phyloP scores from a whole-genome alignment of 1,139 yeast genomes.

The Debaryomyces subglobosus region DNA sequence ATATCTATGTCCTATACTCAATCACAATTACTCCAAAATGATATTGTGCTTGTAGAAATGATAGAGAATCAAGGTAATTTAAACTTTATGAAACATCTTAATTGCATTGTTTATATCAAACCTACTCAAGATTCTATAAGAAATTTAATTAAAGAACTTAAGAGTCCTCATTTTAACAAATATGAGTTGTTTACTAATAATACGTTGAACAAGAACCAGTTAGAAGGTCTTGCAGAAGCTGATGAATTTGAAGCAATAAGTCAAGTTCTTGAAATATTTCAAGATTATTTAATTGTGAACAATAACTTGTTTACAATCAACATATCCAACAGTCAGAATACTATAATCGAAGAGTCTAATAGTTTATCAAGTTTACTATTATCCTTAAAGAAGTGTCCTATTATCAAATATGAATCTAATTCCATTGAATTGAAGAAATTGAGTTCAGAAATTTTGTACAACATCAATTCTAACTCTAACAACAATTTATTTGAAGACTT shows the following conservation, averaged over 20 bases:
- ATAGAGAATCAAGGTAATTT: constrained; percentile 64
- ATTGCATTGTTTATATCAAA: constrained; percentile 77
- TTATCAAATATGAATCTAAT: constrained; percentile 73
- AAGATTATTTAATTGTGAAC: constrained; percentile 78
- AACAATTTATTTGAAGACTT: constrained; percentile 69
- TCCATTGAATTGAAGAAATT: constrained; percentile 64
- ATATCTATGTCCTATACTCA: constrained; percentile 89
- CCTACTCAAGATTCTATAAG: constrained; percentile 72
- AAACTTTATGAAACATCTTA: constrained; percentile 73
- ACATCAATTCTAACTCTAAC: constrained; percentile 58
- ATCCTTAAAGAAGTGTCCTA: constrained; percentile 76
- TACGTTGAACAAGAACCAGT: constrained; percentile 67
- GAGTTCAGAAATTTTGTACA: constrained; percentile 68
- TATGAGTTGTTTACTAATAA: constrained; percentile 82
- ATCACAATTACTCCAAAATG: constrained; percentile 77
- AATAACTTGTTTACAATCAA: constrained; percentile 56
- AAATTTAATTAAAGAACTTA: constrained; percentile 63
- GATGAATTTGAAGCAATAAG: constrained; percentile 84
- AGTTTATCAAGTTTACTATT: constrained; percentile 67
- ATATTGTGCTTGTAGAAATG: constrained; percentile 79
- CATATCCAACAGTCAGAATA: constrained; percentile 14
- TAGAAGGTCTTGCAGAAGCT: constrained; percentile 86
- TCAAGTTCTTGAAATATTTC: constrained; percentile 79
- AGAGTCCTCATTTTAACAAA: constrained; percentile 74
- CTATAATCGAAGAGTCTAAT: constrained; percentile 49